Conservation (phyloP, 176 grass and related monocot species). For the Miscanthus lutarioriparius region DNA sequence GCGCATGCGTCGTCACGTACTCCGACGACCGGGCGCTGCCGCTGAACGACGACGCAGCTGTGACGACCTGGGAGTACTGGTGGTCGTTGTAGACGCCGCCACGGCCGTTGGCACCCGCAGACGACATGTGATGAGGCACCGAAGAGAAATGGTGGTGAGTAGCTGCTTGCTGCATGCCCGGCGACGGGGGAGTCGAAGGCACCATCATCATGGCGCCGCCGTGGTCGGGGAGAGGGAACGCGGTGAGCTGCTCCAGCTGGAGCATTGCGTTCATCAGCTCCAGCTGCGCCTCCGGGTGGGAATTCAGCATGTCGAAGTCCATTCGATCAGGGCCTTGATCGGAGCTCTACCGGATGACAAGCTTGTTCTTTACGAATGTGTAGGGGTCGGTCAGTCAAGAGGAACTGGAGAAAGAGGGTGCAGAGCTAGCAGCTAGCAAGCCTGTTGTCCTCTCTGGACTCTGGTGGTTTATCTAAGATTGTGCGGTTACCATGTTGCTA, state of each 20-base stretch:
- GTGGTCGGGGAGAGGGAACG: slow-evolving; percentile 8
- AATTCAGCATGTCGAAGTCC: slow-evolving; percentile 69
- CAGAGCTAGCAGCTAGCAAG: slow-evolving; percentile 20
- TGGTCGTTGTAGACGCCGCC: neutral
- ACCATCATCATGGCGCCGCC: slow-evolving; percentile 28
- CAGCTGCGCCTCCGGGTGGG: slow-evolving; percentile 61
- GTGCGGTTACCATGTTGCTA: slow-evolving; percentile 33
- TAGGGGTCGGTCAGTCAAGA: neutral
- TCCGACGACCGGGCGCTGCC: slow-evolving; percentile 3
- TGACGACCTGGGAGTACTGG: slow-evolving; percentile 9
- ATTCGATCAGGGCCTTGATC: slow-evolving; percentile 27
- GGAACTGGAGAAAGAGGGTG: neutral
- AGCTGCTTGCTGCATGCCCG: slow-evolving; percentile 19
- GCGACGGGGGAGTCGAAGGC: slow-evolving; percentile 38
- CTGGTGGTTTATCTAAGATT: neutral
- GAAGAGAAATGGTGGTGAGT: slow-evolving; percentile 3
- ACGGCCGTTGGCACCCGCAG: slow-evolving; percentile 19
- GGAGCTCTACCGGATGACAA: neutral
- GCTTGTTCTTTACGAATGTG: neutral
- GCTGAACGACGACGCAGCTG: slow-evolving; percentile 16
- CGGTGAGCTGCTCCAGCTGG: slow-evolving; percentile 64
- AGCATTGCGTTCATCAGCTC: slow-evolving; percentile 92
- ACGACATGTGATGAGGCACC: slow-evolving; percentile 39
- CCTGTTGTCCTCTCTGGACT: slow-evolving; percentile 28
- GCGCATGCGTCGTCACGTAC: slow-evolving; percentile 1